These are phyloP conservation scores for Fusarium redolens DNA, from an alignment of 2,329 filamentous ascomycete species.

Conservation along the genomic window DNA sequence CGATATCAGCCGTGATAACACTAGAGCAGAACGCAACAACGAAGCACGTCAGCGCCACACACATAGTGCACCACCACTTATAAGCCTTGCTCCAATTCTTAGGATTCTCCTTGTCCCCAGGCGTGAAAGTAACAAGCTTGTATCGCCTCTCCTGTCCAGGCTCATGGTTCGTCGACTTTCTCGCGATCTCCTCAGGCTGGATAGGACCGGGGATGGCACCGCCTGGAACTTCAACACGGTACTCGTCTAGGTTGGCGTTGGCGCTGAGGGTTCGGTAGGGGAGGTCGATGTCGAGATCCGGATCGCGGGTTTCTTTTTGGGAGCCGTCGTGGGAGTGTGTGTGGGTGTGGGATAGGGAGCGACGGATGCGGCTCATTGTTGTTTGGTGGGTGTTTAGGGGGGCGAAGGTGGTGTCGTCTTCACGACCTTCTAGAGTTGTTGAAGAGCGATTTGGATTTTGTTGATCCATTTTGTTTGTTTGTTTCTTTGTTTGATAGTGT, in stretches of 20 bases:
- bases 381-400: conserved; percentile 39
- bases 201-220: conserved; percentile 69
- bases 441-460: conserved; percentile 31
- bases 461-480: conserved; percentile 21
- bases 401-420: conserved; percentile 35
- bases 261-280: conserved; percentile 73
- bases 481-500: neutral
- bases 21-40: conserved; percentile 77
- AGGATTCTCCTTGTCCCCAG: conserved; percentile 79
- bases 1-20: conserved; percentile 82
- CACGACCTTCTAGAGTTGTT: conserved; percentile 29
- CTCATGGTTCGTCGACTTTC: conserved; percentile 24
- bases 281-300: conserved; percentile 64
- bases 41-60: conserved; percentile 81
- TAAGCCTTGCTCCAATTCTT: conserved; percentile 85
- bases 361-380: conserved; percentile 31
- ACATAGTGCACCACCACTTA: conserved; percentile 90
- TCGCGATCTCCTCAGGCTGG: conserved; percentile 42
- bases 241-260: conserved; percentile 73
- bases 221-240: conserved; percentile 68
- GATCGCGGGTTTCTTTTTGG: conserved; percentile 53
- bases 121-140: conserved; percentile 72
- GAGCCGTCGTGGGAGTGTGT: conserved; percentile 21
- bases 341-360: conserved; percentile 38
- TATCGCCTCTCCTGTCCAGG: conserved; percentile 49